phyloP scores from a whole-genome alignment of 1,284 basidiomycete genomes.

The Sparassis latifolia region DNA sequence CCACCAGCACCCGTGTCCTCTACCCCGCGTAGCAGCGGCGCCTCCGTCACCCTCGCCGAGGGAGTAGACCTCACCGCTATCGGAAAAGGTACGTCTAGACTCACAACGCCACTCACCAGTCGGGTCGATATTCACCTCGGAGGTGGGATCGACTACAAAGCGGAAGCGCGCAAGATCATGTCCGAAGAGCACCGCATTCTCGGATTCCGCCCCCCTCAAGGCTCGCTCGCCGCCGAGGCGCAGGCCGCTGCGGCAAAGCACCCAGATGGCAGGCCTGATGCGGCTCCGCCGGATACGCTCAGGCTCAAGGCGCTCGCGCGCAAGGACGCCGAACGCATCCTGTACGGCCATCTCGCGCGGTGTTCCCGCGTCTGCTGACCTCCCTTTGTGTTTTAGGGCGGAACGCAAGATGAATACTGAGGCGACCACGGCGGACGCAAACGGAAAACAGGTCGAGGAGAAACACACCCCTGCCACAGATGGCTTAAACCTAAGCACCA shows the following conservation, averaged over 20 bases:
- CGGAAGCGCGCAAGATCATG: constrained; percentile 29
- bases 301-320: neutral
- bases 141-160: constrained; percentile 3
- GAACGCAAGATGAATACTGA: constrained; percentile 16
- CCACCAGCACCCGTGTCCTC: constrained; percentile 9
- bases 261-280: constrained; percentile 19
- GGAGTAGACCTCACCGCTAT: constrained; percentile 23
- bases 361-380: too few relatives aligned
- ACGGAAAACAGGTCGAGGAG: constrained; percentile 3
- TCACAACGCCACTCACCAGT: neutral
- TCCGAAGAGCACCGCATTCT: constrained; percentile 32
- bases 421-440: constrained; percentile 3
- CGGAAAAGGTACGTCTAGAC: constrained; percentile 19
- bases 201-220: constrained; percentile 31
- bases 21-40: constrained; percentile 3
- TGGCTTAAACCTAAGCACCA: constrained; percentile 19
- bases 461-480: constrained; percentile 5
- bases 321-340: neutral
- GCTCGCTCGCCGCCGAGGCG: constrained; percentile 32
- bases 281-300: neutral
- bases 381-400: constrained; percentile 7
- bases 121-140: neutral
- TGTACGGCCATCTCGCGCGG: constrained; percentile 1
- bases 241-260: constrained; percentile 31
- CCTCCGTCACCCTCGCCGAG: constrained; percentile 13